Evolutionary conservation across 345 rosid genomes (phyloP).

Genomic region (Turritis glabra): DNA sequence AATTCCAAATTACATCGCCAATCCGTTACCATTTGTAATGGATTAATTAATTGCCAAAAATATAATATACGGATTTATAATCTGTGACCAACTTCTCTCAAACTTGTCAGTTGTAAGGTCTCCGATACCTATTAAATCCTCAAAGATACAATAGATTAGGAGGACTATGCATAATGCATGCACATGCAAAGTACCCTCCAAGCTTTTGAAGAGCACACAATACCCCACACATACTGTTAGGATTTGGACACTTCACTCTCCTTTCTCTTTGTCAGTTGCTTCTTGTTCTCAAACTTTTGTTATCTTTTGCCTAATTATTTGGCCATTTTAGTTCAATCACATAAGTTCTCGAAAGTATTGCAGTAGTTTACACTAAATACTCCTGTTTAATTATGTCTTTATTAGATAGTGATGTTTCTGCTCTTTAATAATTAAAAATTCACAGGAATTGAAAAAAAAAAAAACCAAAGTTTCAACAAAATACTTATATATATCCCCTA

Average conservation of each 20-base stretch:
- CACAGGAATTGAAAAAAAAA: background rate
- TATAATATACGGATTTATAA: background rate
- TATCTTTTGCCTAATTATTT: constrained; percentile 36
- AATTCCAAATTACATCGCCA: background rate
- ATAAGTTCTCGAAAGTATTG: constrained; percentile 5
- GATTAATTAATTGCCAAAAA: background rate
- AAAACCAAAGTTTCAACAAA: too few relatives aligned
- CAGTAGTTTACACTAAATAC: background rate
- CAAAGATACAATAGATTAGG: constrained; percentile 9
- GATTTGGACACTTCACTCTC: constrained; percentile 2
- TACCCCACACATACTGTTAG: constrained; percentile 23
- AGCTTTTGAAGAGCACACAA: constrained; percentile 13
- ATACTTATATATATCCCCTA: too few relatives aligned
- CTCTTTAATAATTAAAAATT: background rate
- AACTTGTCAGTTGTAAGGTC: background rate
- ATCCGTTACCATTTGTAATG: background rate
- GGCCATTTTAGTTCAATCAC: background rate
- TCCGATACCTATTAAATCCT: constrained; percentile 23
- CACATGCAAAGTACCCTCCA: constrained; percentile 37
- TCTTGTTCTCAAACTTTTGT: constrained; percentile 36
- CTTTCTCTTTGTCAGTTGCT: constrained; percentile 37
- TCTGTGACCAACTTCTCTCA: background rate
- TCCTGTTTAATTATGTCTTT: background rate
- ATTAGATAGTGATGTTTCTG: background rate
- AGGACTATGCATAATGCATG: constrained; percentile 31